Evolutionary conservation across 2,329 filamentous ascomycete species (phyloP).

Genomic region (Sarocladiaceae sp.): DNA sequence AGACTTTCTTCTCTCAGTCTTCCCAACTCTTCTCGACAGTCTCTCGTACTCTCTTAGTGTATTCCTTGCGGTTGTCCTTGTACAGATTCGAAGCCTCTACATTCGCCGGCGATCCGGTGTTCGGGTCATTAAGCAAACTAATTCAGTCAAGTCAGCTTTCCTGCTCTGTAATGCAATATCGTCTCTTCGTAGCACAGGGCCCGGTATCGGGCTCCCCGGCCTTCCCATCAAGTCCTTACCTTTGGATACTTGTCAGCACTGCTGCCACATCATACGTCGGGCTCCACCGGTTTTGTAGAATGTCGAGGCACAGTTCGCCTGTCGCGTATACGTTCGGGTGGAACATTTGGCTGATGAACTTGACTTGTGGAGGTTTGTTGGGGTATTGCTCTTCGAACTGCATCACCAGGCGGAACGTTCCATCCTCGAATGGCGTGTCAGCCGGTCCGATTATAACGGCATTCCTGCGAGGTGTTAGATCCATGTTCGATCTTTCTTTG

Average conservation of each 20-base stretch:
- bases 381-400: constrained; percentile 99
- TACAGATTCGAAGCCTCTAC: constrained; percentile 97
- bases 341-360: constrained; percentile 99
- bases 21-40: constrained; percentile 99
- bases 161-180: background rate
- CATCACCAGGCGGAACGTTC: constrained; percentile 96
- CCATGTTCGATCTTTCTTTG: background rate
- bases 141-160: background rate
- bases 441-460: constrained; percentile 96
- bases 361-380: constrained; percentile 95
- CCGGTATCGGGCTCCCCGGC: background rate
- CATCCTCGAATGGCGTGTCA: constrained; percentile 97
- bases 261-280: constrained; percentile 98
- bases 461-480: constrained; percentile 60
- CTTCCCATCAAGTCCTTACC: constrained; percentile 44
- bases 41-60: constrained; percentile 90
- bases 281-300: constrained; percentile 96
- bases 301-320: constrained; percentile 93
- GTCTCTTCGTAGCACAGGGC: background rate
- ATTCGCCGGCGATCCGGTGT: constrained; percentile 96
- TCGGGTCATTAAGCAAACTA: constrained; percentile 94
- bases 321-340: constrained; percentile 98
- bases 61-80: constrained; percentile 96
- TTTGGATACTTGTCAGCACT: constrained; percentile 95
- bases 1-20: constrained; percentile 47